Conservation (phyloP, 2,329 filamentous ascomycete genomes). For the Gnomoniopsis smithogilvyi region DNA sequence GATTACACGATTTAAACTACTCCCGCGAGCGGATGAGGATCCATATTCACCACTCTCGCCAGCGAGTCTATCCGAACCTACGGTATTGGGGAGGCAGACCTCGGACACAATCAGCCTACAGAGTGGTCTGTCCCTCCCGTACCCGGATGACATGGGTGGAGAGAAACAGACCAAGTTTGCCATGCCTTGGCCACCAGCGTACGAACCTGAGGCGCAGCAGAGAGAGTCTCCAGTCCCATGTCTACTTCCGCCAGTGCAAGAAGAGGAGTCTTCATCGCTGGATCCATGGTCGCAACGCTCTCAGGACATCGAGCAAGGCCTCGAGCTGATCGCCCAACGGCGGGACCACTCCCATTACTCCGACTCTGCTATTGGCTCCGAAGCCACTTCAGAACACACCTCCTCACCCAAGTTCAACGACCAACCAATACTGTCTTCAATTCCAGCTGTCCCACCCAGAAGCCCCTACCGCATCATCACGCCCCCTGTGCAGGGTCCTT, state of each 20-base stretch:
- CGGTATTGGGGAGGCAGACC: neutral
- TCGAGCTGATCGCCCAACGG: neutral
- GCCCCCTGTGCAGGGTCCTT: neutral
- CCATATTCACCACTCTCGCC: neutral
- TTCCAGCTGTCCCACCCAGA: neutral
- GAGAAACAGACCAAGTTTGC: neutral
- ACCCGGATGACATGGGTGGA: neutral
- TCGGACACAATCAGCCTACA: neutral
- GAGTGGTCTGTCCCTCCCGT: neutral
- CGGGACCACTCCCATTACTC: neutral
- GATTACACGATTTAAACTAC: constrained; percentile 52
- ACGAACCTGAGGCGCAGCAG: neutral
- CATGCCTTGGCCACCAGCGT: neutral
- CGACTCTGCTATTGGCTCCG: neutral
- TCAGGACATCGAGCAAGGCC: neutral
- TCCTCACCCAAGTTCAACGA: neutral
- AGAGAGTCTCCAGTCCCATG: neutral
- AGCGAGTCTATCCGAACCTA: neutral
- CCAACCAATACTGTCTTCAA: neutral
- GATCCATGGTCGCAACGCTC: neutral
- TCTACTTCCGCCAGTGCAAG: neutral
- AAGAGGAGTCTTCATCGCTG: neutral
- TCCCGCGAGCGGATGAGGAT: constrained; percentile 21
- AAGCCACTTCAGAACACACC: neutral
- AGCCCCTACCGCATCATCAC: neutral